Percentiles rank a stretch among this genome's conserved stretches.
Evolutionary conservation across 192 early-diverging fungal genomes (phyloP).

Genomic region (Mortierella hygrophila): DNA sequence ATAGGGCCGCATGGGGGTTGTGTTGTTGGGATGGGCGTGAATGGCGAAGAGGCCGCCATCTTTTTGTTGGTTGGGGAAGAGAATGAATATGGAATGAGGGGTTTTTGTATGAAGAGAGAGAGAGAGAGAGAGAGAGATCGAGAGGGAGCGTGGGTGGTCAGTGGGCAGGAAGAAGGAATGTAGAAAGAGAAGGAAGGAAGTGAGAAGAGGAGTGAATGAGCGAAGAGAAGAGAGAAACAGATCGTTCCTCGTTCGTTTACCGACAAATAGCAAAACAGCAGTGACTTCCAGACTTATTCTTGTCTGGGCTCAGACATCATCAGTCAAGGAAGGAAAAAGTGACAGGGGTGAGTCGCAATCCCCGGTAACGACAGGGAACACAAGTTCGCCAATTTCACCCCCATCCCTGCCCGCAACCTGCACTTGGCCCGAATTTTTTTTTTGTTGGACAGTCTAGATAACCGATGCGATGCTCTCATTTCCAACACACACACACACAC

Average conservation of each 20-base stretch:
- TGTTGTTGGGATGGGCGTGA: conserved; percentile 35
- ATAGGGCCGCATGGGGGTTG: conserved; percentile 32
- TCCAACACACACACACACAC: not conserved
- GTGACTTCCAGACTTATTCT: not conserved
- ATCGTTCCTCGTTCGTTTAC: not conserved
- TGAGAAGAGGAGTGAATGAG: conserved; percentile 7
- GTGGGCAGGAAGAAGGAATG: not conserved
- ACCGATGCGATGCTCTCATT: not conserved
- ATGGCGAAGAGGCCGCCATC: not conserved
- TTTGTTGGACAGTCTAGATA: not conserved
- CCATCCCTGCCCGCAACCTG: not conserved
- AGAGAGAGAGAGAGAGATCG: not conserved
- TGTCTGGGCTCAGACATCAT: not conserved
- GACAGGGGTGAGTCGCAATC: not conserved
- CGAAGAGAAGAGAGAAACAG: not conserved
- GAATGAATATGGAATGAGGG: not conserved
- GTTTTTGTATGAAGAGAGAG: not conserved
- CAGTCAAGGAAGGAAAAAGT: too few species aligned
- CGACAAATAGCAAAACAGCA: not conserved
- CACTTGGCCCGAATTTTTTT: not conserved
- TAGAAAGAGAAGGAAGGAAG: not conserved
- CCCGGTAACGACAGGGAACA: not conserved
- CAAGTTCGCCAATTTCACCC: not conserved
- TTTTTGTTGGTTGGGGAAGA: not conserved
- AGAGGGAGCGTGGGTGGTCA: not conserved